These are phyloP conservation scores for Neopestalotiopsis sp. DNA, from an alignment of 2,329 filamentous ascomycete genomes.

Conservation along the genomic window DNA sequence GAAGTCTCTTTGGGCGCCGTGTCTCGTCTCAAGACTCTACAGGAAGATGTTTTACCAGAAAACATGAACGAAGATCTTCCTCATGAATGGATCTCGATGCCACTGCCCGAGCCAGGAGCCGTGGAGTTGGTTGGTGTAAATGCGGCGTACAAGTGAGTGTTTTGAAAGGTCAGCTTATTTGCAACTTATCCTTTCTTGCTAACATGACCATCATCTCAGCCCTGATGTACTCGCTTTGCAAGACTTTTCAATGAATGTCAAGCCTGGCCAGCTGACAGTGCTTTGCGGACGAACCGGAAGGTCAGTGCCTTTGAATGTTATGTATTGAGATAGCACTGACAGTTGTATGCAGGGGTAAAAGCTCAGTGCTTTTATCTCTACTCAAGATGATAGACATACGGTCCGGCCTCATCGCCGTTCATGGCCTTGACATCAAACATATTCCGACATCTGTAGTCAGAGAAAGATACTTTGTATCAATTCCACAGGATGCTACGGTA, in stretches of 20 bases:
- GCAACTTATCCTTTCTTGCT: not conserved
- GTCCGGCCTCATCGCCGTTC: conserved; percentile 32
- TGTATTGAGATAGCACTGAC: not conserved
- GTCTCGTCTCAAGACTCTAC: conserved; percentile 35
- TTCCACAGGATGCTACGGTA: conserved; percentile 36
- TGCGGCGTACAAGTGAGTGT: not conserved
- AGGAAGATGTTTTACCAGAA: conserved; percentile 29
- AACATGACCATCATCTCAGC: conserved; percentile 5
- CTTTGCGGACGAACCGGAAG: conserved; percentile 59
- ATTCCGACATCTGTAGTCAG: conserved; percentile 30
- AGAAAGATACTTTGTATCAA: conserved; percentile 34
- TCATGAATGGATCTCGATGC: not conserved
- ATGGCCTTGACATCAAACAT: conserved; percentile 32
- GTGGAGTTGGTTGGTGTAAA: conserved; percentile 24
- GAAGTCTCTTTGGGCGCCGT: conserved; percentile 43
- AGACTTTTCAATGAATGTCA: conserved; percentile 31
- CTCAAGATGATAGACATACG: conserved; percentile 32
- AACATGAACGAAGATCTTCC: conserved; percentile 16
- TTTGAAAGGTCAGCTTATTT: too few species aligned
- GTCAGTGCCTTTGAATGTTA: conserved; percentile 30
- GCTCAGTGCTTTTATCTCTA: conserved; percentile 26
- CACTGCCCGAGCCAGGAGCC: conserved; percentile 40
- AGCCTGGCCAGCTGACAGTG: conserved; percentile 50
- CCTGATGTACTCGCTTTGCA: conserved; percentile 29
- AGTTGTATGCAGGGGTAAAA: conserved; percentile 41